phyloP scores from a whole-genome alignment of 306 rosid species.

The Crotalaria pallida region DNA sequence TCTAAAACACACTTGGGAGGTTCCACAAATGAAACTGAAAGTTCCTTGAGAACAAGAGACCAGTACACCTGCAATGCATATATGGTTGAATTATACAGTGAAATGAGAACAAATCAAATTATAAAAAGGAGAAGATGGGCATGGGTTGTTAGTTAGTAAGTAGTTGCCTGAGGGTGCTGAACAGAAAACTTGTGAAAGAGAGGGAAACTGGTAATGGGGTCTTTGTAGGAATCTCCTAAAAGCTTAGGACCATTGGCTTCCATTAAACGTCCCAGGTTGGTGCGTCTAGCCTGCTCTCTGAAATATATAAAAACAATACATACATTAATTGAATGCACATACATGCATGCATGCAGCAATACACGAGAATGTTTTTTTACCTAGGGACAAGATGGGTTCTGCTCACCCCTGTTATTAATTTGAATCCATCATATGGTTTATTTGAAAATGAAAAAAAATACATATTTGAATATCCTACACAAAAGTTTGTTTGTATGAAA shows the following conservation, averaged over 20 bases:
- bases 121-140: neutral
- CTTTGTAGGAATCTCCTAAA: conserved; percentile 60
- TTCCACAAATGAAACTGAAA: conserved; percentile 51
- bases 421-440: too few species aligned
- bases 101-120: neutral
- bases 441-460: too few species aligned
- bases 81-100: neutral
- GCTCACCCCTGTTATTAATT: too few species aligned
- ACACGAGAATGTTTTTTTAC: too few species aligned
- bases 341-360: neutral
- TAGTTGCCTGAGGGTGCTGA: conserved; percentile 55
- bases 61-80: conserved; percentile 54
- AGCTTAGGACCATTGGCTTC: conserved; percentile 54
- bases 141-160: too few species aligned
- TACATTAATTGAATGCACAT: neutral
- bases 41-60: conserved; percentile 68
- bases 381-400: too few species aligned
- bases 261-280: conserved; percentile 73
- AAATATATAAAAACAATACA: neutral
- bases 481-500: too few species aligned
- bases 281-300: conserved; percentile 43
- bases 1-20: conserved; percentile 62
- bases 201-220: conserved; percentile 64
- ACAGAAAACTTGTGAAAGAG: conserved; percentile 59
- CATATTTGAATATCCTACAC: too few species aligned